Base-by-base conservation (phyloP, 805 yeast species). In the Metschnikowia gelsemii region DNA sequence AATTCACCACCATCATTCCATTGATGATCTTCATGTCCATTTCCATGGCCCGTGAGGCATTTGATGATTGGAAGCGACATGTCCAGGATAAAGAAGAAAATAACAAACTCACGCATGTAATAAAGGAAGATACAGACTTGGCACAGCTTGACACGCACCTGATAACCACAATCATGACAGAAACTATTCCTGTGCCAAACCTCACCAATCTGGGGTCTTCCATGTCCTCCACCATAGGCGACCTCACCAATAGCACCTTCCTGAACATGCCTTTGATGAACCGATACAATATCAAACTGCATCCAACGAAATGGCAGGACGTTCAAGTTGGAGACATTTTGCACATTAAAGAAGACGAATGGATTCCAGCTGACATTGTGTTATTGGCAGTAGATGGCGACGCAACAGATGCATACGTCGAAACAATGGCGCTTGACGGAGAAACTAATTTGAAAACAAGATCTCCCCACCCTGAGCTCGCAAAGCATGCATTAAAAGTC, bases 351-450 rank as follows among this genome's bases (percentile, higher is more conserved):
- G 84, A 82, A 49, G 87, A 89, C 63, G 98, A 93, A 46, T 86
- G 96, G 85, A 76, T 91, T 5, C 99, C 99, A 0, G 96, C 97
- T 0, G 99, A 93, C 65, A 57, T 93, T 2, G 59, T 93, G 2
- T 54, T 93, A 2, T 57, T 93, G 30, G 76, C 90, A 1, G 79
- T 88, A 2, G 78, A 80, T 27, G 76, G 75, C 33, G 45, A 41
- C 47, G 89, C 84, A 28, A 77, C 81, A 26, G 78, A 74, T 40
- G 77, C 87, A 1, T 87, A 79, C 50, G 80, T 90, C 14, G 99
- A 93, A 61, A 93, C 99, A 1, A 89, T 91, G 91, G 99, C 96
- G 1, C 71, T 93, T 35, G 99, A 93, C 63, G 99, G 99, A 37
- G 99, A 93, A 62, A 93, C 98, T 0, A 91, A 89, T 58, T 70